Conservation (phyloP, 2,329 filamentous ascomycete species). For the Polychaeton citri region DNA sequence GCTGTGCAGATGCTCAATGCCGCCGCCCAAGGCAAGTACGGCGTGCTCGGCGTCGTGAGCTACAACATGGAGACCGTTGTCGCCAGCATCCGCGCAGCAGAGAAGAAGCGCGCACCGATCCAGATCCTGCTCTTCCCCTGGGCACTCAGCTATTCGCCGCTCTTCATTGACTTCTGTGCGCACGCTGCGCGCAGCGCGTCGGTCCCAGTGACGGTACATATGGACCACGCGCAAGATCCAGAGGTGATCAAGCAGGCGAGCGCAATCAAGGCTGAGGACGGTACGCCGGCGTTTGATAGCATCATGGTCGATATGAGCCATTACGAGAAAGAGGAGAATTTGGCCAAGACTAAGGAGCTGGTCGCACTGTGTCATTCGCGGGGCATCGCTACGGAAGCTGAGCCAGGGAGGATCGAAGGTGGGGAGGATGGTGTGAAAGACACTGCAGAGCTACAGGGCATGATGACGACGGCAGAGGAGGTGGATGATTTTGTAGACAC, state of each 20-base stretch:
- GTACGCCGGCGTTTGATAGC: conserved; percentile 45
- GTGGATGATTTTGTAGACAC: conserved; percentile 57
- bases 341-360: conserved; percentile 49
- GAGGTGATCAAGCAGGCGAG: conserved; percentile 28
- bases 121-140: conserved; percentile 66
- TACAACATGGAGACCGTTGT: conserved; percentile 54
- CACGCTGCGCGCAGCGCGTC: conserved; percentile 28
- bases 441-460: conserved; percentile 46
- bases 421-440: conserved; percentile 64
- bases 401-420: conserved; percentile 58
- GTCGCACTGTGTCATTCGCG: conserved; percentile 49
- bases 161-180: conserved; percentile 32
- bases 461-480: conserved; percentile 56
- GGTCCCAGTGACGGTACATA: conserved; percentile 32
- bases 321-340: conserved; percentile 57
- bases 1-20: conserved; percentile 20
- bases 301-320: conserved; percentile 73
- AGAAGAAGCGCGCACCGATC: conserved; percentile 51
- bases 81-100: conserved; percentile 54
- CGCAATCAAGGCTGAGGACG: conserved; percentile 11
- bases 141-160: conserved; percentile 53
- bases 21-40: conserved; percentile 20
- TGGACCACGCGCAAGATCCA: conserved; percentile 34
- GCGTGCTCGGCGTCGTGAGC: conserved; percentile 20
- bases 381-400: conserved; percentile 57